Conservation (phyloP, 345 rosid species). For the Boechera divaricarpa region DNA sequence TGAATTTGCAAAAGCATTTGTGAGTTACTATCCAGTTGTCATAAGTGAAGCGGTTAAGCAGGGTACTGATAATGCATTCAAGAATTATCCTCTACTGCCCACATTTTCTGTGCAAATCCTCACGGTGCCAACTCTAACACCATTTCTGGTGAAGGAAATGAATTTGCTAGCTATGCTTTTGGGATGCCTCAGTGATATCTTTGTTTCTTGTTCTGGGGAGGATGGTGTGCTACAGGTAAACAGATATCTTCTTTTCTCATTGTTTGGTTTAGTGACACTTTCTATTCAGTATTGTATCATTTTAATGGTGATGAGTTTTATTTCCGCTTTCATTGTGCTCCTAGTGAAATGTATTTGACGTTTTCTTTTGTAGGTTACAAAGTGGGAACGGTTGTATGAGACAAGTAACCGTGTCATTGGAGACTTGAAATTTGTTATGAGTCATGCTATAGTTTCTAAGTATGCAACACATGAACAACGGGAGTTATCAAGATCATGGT, state of each 20-base stretch:
- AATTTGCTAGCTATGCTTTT: constrained; percentile 66
- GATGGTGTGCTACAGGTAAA: constrained; percentile 81
- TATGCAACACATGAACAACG: constrained; percentile 63
- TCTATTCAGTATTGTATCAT: constrained; percentile 11
- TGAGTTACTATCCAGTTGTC: constrained; percentile 73
- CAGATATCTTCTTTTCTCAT: constrained; percentile 26
- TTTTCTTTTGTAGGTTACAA: constrained; percentile 60
- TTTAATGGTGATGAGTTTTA: constrained; percentile 13
- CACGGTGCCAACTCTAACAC: constrained; percentile 89
- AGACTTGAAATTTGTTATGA: constrained; percentile 84
- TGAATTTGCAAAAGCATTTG: constrained; percentile 84
- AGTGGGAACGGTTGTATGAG: constrained; percentile 68
- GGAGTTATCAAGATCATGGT: constrained; percentile 75
- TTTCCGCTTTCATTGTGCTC: constrained; percentile 28
- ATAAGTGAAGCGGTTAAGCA: constrained; percentile 66
- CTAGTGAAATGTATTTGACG: constrained; percentile 19
- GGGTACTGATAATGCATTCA: constrained; percentile 49
- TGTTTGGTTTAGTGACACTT: constrained; percentile 14
- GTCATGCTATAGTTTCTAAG: constrained; percentile 74
- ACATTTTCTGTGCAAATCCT: constrained; percentile 93
- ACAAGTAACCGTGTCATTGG: constrained; percentile 71
- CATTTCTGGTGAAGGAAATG: constrained; percentile 90
- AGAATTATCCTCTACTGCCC: constrained; percentile 62
- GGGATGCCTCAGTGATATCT: constrained; percentile 76
- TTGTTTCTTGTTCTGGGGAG: constrained; percentile 68